These are phyloP conservation scores for Cyberlindnera euphorbiae DNA, from an alignment of 805 yeast genomes.

Conservation along the genomic window DNA sequence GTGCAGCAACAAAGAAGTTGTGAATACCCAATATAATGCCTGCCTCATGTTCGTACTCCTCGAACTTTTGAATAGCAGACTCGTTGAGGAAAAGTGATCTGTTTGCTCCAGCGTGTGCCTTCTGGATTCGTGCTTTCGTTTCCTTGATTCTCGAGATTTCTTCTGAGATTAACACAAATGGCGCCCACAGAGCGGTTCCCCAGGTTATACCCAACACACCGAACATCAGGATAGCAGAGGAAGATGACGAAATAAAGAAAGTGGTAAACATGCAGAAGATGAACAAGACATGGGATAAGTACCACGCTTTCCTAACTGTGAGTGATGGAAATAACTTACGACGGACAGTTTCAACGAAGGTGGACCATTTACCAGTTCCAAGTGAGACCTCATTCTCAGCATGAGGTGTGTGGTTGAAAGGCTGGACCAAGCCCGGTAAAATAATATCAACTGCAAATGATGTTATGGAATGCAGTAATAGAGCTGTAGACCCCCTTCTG, in stretches of 20 bases:
- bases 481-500: slow-evolving; percentile 47
- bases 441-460: slow-evolving; percentile 41
- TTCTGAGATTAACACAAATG: slow-evolving; percentile 56
- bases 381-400: slow-evolving; percentile 12
- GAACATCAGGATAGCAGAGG: slow-evolving; percentile 43
- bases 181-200: slow-evolving; percentile 67
- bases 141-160: slow-evolving; percentile 50
- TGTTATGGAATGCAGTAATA: slow-evolving; percentile 44
- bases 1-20: slow-evolving; percentile 53
- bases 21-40: slow-evolving; percentile 55
- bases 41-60: slow-evolving; percentile 46
- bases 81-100: slow-evolving; percentile 8
- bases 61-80: slow-evolving; percentile 28
- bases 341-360: slow-evolving; percentile 12
- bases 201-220: slow-evolving; percentile 55
- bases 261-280: slow-evolving; percentile 44
- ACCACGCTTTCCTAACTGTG: slow-evolving; percentile 44
- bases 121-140: slow-evolving; percentile 32
- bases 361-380: slow-evolving; percentile 2
- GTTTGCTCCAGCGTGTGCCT: slow-evolving; percentile 2
- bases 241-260: slow-evolving; percentile 37
- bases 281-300: slow-evolving; percentile 44
- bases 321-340: slow-evolving; percentile 16
- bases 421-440: slow-evolving; percentile 39
- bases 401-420: slow-evolving; percentile 21